Percentiles rank a stretch among this genome's conserved stretches.
Evolutionary conservation across 2,329 filamentous ascomycete genomes (phyloP).

Genomic region (Ophiostoma pallidulum): DNA sequence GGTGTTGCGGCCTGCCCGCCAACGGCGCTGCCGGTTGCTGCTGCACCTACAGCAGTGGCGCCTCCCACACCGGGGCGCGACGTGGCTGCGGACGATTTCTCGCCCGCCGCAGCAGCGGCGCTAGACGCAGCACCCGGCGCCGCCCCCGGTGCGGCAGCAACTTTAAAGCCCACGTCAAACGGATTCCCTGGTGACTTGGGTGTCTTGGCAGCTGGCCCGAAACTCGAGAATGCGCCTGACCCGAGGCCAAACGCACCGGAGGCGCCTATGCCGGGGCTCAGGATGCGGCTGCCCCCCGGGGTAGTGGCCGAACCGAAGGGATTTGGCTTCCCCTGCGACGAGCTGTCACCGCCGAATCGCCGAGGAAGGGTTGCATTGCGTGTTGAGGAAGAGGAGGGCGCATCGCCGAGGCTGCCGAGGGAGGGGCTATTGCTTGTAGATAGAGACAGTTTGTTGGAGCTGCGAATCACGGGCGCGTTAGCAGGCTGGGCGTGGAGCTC

Average conservation of each 20-base stretch:
- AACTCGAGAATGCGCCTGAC: constrained; percentile 93
- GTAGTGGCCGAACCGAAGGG: constrained; percentile 70
- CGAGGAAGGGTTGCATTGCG: constrained; percentile 59
- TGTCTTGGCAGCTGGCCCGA: constrained; percentile 74
- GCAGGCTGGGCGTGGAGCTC: not conserved
- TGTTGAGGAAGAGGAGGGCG: constrained; percentile 36
- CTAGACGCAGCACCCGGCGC: constrained; percentile 7
- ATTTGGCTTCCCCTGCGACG: constrained; percentile 67
- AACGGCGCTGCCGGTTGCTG: constrained; percentile 11
- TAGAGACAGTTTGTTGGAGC: constrained; percentile 83
- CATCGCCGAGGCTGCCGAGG: constrained; percentile 9
- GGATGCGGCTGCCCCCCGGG: constrained; percentile 51
- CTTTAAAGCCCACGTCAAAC: constrained; percentile 59
- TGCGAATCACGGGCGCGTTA: constrained; percentile 27
- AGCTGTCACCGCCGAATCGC: constrained; percentile 63
- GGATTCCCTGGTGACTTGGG: constrained; percentile 75
- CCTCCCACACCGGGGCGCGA: constrained; percentile 30
- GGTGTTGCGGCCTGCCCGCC: constrained; percentile 25
- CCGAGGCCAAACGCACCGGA: constrained; percentile 89
- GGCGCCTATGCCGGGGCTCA: constrained; percentile 66
- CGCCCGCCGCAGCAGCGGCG: constrained; percentile 38
- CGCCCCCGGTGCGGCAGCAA: constrained; percentile 31
- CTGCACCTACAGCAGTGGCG: constrained; percentile 26
- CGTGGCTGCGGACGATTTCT: constrained; percentile 51
- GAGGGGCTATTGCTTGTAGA: constrained; percentile 42